Base-by-base conservation (phyloP, 306 rosid genomes). In the Lathyrus aphaca region DNA sequence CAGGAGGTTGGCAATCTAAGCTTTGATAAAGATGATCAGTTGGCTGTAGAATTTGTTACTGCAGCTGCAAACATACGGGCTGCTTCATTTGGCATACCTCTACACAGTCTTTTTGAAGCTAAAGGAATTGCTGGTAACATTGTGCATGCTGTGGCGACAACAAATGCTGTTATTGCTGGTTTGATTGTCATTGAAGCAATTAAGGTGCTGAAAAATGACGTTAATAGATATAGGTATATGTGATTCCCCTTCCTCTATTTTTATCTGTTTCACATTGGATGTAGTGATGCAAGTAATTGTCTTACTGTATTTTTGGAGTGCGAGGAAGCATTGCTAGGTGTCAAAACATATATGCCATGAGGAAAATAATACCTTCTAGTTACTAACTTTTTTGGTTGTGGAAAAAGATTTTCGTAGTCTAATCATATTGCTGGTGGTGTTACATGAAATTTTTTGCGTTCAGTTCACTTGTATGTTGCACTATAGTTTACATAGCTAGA, bases 41-140 rank as follows among this genome's bases (percentile, higher is more conserved):
- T 95, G 70, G 97, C 99, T 25, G 99, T 95, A 29, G 99, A 95
- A 64, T 86, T 95, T 83, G 99, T 95, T 63, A 91, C 99, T 69
- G 91, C 97, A 51, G 95, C 99, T 73, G 99, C 99, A 59, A 95
- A 95, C 81, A 85, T 95, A 62, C 82, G 99, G 15, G 99, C 99
- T 58, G 78, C 86, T 68, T 91, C 97, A 74, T 95, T 95, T 80
- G 96, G 88, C 69, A 91, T 95, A 74, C 88, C 99, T 43, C 78
- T 89, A 84, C 97, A 91, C 72, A 87, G 89, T 82, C 99, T 91
- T 75, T 95, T 95, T 78, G 99, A 95, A 86, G 97, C 97, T 42
- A 95, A 95, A 83, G 99, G 99, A 32, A 95, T 95, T 80, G 99
- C 99, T 60, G 99, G 99, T 54, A 95, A 95, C 78, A 95, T 95